These are phyloP conservation scores for Lichtheimia ramosa DNA, from an alignment of 371 early-diverging fungal genomes.

Conservation along the genomic window DNA sequence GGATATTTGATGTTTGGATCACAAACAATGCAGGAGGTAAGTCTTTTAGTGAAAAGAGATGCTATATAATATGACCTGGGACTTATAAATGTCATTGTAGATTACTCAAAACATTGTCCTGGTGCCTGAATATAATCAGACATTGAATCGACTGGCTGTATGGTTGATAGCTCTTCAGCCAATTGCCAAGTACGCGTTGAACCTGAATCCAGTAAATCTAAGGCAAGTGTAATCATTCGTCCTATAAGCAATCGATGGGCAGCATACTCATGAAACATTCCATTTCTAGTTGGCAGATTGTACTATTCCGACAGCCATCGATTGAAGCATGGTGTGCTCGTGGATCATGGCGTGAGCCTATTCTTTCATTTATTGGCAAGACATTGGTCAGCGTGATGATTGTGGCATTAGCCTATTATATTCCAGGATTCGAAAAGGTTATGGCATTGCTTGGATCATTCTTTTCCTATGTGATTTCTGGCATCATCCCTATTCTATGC, in stretches of 20 bases:
- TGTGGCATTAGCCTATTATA: slow-evolving; percentile 45
- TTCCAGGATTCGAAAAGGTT: slow-evolving; percentile 68
- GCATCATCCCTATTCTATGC: slow-evolving; percentile 57
- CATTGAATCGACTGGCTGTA: slow-evolving; percentile 56
- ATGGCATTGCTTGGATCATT: slow-evolving; percentile 73
- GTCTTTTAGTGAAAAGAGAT: slow-evolving; percentile 3
- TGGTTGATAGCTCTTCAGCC: slow-evolving; percentile 71
- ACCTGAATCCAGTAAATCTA: slow-evolving; percentile 58
- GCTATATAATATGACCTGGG: slow-evolving; percentile 27
- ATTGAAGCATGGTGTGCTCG: slow-evolving; percentile 22
- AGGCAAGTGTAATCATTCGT: too few species aligned
- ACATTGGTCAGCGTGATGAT: slow-evolving; percentile 37
- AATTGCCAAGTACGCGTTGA: slow-evolving; percentile 68
- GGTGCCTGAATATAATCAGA: slow-evolving; percentile 56
- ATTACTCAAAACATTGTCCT: slow-evolving; percentile 70
- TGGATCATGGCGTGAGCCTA: slow-evolving; percentile 23
- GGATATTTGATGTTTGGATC: slow-evolving; percentile 84
- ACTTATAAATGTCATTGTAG: slow-evolving; percentile 41
- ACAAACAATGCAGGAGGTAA: slow-evolving; percentile 60
- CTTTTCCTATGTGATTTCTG: slow-evolving; percentile 62
- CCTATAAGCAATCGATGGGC: too few species aligned
- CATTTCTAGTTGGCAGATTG: slow-evolving; percentile 50
- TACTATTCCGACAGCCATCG: slow-evolving; percentile 20
- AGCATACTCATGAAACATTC: too few species aligned
- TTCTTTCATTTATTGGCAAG: slow-evolving; percentile 21